A percentile compares a stretch with the other conserved stretches of the same genome.
phyloP scores from a whole-genome alignment of 169 alveolate genomes.

The Miamiensis avidus region DNA sequence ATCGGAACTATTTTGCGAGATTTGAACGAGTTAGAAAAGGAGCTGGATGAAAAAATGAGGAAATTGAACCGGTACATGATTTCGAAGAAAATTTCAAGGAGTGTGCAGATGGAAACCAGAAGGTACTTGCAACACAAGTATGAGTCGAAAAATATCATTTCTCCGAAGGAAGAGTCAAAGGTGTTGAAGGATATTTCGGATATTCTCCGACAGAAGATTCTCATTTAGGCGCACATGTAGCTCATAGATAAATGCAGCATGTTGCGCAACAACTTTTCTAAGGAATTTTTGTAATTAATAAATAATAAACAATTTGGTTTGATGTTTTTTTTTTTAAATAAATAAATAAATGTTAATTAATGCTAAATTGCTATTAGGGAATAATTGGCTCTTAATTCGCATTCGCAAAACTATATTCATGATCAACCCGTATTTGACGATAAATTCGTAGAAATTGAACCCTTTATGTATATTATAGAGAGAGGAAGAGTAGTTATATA shows the following conservation, averaged over 20 bases:
- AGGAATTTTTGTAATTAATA: background rate
- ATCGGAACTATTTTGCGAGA: constrained; percentile 20
- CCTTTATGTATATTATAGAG: background rate
- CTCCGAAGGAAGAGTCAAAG: background rate
- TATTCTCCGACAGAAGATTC: too few relatives aligned
- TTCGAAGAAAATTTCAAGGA: background rate
- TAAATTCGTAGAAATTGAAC: background rate
- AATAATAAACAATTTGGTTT: too few relatives aligned
- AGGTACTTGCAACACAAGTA: background rate
- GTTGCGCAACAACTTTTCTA: background rate
- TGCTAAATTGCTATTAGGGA: background rate
- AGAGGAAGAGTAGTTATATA: background rate
- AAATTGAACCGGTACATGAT: background rate
- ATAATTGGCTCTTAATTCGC: background rate
- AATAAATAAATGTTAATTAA: too few relatives aligned
- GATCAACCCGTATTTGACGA: background rate
- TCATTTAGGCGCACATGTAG: background rate
- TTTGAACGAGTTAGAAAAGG: background rate
- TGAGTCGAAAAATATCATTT: background rate
- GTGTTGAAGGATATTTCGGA: background rate
- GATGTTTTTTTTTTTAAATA: too few relatives aligned
- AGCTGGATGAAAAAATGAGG: background rate
- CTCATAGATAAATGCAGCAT: background rate
- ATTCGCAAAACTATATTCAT: background rate
- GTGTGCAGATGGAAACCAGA: background rate